Base-by-base conservation (phyloP, 2,329 filamentous ascomycete genomes). In the Sphaceloma murrayae region DNA sequence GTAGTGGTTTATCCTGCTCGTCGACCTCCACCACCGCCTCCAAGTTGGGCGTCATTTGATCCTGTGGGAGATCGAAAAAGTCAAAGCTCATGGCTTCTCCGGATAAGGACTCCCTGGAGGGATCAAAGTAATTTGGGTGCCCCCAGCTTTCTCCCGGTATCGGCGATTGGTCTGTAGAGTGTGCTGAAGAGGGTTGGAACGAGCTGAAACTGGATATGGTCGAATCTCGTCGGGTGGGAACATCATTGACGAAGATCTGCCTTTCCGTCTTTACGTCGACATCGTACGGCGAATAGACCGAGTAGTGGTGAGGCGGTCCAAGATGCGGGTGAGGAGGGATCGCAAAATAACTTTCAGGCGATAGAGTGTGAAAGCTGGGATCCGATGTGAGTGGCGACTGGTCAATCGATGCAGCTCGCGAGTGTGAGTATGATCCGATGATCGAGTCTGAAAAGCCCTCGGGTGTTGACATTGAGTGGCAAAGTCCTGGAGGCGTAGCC, bases 251-350 rank as follows among this genome's bases (percentile, higher is more conserved):
- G 63, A 85, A 94, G 70, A 93, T 87, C 55, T 95, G 86, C 52
- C 85, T 76, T 67, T 95, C 89, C 1, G 88, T 95, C 73, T 89
- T 94, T 68, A 96, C 83, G 62, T 95, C 89, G 49, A 95, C 80
- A 64, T 95, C 89, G 61, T 93, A 95, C 0, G 88, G 86, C 14
- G 82, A 76, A 51, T 75, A 82, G 51, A 74, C 76, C 64, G 60
- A 82, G 46, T 70, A 72, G 44, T 72, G 69, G 8, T 65, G 56
- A 58, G 70, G 63, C 3, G 68, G 65, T 24, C 64, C 60, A 7
- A 58, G 54, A 49, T 61, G 62, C 51, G 62, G 60, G 39, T 66
- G 65, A 26, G 66, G 65, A 63, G 82, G 65, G 81, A 74, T 67
- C 51, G 75, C 67, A 82, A 83, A 58, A 68, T 73, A 56, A 72